Evolutionary conservation across 164 flowering plant genomes (phyloP).

Genomic region (Dillenia turbinata): DNA sequence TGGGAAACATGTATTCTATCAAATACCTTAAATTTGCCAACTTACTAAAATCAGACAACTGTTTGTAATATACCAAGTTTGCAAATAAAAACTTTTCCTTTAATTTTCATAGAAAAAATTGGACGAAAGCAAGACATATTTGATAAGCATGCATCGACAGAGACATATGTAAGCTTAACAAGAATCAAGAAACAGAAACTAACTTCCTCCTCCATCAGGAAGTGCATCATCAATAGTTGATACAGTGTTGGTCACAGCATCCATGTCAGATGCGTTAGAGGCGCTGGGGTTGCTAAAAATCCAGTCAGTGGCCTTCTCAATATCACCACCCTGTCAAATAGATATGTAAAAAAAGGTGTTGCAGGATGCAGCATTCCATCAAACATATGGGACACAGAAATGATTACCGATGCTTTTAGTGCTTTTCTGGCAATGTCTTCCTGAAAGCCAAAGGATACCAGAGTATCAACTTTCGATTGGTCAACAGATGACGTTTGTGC

Average conservation of each 20-base stretch:
- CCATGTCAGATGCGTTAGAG: constrained; percentile 49
- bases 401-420: constrained; percentile 68
- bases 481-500: constrained; percentile 40
- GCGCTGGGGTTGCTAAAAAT: constrained; percentile 72
- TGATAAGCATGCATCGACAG: too few species aligned
- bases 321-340: constrained; percentile 71
- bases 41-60: too few species aligned
- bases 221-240: constrained; percentile 36
- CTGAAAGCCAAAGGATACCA: constrained; percentile 85
- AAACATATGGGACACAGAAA: background rate
- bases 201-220: constrained; percentile 95
- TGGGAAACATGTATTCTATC: too few species aligned
- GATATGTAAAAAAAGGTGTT: constrained; percentile 1
- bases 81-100: too few species aligned
- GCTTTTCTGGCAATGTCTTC: constrained; percentile 82
- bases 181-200: constrained; percentile 32
- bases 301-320: constrained; percentile 96
- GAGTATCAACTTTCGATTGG: constrained; percentile 65
- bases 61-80: too few species aligned
- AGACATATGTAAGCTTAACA: background rate
- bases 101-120: too few species aligned
- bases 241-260: constrained; percentile 46
- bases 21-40: too few species aligned
- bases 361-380: background rate
- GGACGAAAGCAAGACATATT: too few species aligned